Conservation (phyloP, 768 basidiomycete genomes). For the Crepidotus variabilis region DNA sequence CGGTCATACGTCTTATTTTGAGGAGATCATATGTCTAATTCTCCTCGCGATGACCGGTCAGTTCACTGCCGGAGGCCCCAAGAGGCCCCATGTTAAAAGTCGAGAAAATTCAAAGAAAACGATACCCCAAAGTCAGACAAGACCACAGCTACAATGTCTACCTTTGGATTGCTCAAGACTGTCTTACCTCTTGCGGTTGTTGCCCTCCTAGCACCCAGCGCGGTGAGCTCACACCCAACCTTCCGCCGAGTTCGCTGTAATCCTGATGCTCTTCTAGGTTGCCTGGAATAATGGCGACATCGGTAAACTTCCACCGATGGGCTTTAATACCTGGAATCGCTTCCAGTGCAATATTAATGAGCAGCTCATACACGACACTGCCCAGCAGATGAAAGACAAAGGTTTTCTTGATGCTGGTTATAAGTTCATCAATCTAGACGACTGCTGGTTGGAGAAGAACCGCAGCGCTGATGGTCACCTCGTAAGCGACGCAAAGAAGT, state of each 20-base stretch:
- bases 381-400: slow-evolving; percentile 17
- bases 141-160: not conserved
- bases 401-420: slow-evolving; percentile 23
- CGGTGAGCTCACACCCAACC: not conserved
- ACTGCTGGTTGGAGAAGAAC: slow-evolving; percentile 22
- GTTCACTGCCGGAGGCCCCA: not conserved
- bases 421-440: slow-evolving; percentile 21
- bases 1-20: not conserved
- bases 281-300: not conserved
- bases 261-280: not conserved
- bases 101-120: not conserved
- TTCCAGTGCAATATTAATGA: slow-evolving; percentile 22
- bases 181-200: not conserved
- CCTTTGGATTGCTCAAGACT: not conserved
- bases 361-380: slow-evolving; percentile 18
- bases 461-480: slow-evolving; percentile 16
- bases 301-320: slow-evolving; percentile 17
- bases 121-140: not conserved
- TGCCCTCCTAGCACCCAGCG: not conserved
- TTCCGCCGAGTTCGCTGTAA: not conserved
- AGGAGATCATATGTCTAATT: not conserved
- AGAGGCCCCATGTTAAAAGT: not conserved
- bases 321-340: slow-evolving; percentile 24
- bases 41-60: not conserved
- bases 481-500: slow-evolving; percentile 16